A percentile compares a stretch with the other conserved stretches of the same genome.
Evolutionary conservation across 176 grass and related monocot species (phyloP).

Genomic region (Carex pumila): DNA sequence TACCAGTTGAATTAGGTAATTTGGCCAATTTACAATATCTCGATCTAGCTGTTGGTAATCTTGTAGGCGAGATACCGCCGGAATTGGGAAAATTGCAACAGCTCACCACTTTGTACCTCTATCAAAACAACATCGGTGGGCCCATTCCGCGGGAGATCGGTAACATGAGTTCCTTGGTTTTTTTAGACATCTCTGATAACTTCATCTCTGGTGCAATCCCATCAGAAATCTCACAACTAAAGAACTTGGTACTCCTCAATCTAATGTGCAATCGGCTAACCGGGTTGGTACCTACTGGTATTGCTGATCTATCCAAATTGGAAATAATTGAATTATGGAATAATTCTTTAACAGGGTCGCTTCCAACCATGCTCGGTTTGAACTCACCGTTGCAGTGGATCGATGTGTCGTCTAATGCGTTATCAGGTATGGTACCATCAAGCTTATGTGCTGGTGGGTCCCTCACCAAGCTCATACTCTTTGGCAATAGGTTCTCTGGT

Average conservation of each 20-base stretch:
- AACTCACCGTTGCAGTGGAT: slow-evolving; percentile 77
- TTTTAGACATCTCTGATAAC: slow-evolving; percentile 82
- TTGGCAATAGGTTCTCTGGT: slow-evolving; percentile 74
- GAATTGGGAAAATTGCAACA: slow-evolving; percentile 54
- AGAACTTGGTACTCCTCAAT: slow-evolving; percentile 58
- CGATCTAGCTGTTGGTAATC: slow-evolving; percentile 69
- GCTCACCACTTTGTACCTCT: slow-evolving; percentile 63
- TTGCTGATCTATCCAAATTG: slow-evolving; percentile 51
- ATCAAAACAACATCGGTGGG: slow-evolving; percentile 63
- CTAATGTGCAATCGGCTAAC: slow-evolving; percentile 89
- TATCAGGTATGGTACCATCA: slow-evolving; percentile 41
- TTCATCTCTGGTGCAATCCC: slow-evolving; percentile 49
- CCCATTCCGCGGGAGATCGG: slow-evolving; percentile 65
- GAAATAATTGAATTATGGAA: slow-evolving; percentile 91
- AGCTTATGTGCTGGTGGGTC: slow-evolving; percentile 60
- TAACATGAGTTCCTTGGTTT: slow-evolving; percentile 49
- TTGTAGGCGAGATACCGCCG: slow-evolving; percentile 52
- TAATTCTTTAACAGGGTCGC: slow-evolving; percentile 64
- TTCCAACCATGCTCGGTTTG: slow-evolving; percentile 49
- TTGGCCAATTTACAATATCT: slow-evolving; percentile 74
- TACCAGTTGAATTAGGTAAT: slow-evolving; percentile 66
- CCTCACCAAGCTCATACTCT: slow-evolving; percentile 76
- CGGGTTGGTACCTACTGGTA: slow-evolving; percentile 44
- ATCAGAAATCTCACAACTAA: slow-evolving; percentile 42
- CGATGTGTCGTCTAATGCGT: slow-evolving; percentile 77